phyloP scores from a whole-genome alignment of 2,329 filamentous ascomycete species.

The Gyromitra esculenta region DNA sequence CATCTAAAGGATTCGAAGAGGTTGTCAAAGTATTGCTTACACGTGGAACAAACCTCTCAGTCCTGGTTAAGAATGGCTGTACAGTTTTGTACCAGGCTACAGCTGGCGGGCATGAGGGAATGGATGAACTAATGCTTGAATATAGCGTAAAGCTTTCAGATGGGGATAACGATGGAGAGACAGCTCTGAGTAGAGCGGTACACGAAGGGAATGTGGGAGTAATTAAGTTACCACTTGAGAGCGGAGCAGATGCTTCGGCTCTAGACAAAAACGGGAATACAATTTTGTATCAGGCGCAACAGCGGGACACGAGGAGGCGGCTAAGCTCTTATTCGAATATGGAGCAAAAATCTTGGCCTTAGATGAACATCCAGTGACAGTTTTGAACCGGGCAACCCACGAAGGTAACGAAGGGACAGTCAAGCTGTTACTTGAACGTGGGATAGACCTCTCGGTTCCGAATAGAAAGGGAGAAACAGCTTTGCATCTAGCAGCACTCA shows the following conservation, averaged over 20 bases:
- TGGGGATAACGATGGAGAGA: not conserved
- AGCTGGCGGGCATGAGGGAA: not conserved
- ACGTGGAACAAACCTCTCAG: not conserved
- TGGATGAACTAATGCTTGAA: constrained; percentile 13
- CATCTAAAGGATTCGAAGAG: constrained; percentile 3
- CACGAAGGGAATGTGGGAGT: not conserved
- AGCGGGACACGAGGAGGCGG: not conserved
- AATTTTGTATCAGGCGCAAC: constrained; percentile 8
- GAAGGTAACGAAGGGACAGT: constrained; percentile 11
- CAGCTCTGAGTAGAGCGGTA: constrained; percentile 5
- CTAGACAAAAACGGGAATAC: not conserved
- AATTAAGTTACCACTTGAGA: constrained; percentile 17
- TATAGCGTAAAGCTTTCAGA: not conserved
- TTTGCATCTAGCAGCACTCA: constrained; percentile 18
- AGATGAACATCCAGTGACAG: constrained; percentile 5
- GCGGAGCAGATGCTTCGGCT: constrained; percentile 2
- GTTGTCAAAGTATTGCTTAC: constrained; percentile 15
- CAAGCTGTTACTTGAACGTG: constrained; percentile 11
- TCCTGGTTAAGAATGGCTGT: not conserved
- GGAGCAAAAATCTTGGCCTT: constrained; percentile 10
- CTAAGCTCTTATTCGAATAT: not conserved
- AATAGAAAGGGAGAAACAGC: constrained; percentile 11
- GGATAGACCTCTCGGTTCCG: not conserved
- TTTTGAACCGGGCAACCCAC: constrained; percentile 11
- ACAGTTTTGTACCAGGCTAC: constrained; percentile 8